Conservation (phyloP, 345 rosid species). For the Boechera stricta region DNA sequence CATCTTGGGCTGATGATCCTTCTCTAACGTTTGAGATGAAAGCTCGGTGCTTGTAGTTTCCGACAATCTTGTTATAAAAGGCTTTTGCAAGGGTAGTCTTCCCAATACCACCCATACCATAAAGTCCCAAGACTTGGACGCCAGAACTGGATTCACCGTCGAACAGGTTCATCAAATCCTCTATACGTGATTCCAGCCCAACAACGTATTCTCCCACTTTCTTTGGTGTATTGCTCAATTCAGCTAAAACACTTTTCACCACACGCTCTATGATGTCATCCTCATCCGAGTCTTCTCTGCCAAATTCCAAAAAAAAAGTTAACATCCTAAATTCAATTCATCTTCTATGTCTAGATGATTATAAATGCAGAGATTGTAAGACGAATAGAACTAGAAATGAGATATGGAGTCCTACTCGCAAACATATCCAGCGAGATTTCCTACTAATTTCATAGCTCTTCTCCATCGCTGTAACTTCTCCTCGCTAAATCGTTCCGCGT, state of each 20-base stretch:
- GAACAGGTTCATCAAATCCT: neutral
- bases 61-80: conserved; percentile 28
- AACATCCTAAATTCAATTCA: neutral
- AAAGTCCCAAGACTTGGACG: conserved; percentile 38
- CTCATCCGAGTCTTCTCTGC: conserved; percentile 13
- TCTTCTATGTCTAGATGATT: neutral
- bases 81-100: conserved; percentile 47
- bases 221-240: conserved; percentile 60
- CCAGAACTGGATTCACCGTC: neutral
- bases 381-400: neutral
- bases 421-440: conserved; percentile 49
- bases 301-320: conserved; percentile 7
- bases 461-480: conserved; percentile 49
- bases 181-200: conserved; percentile 31
- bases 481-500: conserved; percentile 33
- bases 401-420: conserved; percentile 2
- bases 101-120: conserved; percentile 55
- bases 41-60: conserved; percentile 30
- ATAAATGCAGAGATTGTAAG: neutral
- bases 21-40: conserved; percentile 50
- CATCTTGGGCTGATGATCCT: conserved; percentile 30
- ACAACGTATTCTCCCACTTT: conserved; percentile 48
- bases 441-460: conserved; percentile 53
- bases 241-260: conserved; percentile 51
- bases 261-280: conserved; percentile 46